Conservation (phyloP, 495 filamentous ascomycete species). For the Lentithecium fluviatile region DNA sequence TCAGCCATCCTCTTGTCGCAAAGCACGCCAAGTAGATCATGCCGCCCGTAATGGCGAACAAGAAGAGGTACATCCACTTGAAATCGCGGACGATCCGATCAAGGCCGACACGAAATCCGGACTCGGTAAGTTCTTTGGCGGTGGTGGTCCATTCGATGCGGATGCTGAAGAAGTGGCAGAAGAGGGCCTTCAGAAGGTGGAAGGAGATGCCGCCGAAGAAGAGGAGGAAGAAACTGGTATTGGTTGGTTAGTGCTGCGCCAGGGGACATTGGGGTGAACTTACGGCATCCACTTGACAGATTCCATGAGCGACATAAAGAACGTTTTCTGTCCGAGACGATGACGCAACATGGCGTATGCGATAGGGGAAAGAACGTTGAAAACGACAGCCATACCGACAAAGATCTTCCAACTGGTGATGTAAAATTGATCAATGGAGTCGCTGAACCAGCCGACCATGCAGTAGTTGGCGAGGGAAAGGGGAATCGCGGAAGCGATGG, state of each 20-base stretch:
- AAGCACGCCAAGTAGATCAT: slow-evolving; percentile 44
- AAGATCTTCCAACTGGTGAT: slow-evolving; percentile 74
- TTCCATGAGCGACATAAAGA: slow-evolving; percentile 53
- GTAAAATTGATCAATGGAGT: slow-evolving; percentile 72
- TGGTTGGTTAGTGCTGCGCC: background rate
- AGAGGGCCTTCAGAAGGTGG: slow-evolving; percentile 65
- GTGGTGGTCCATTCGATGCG: slow-evolving; percentile 73
- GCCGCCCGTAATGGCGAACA: slow-evolving; percentile 35
- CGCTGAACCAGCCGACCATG: slow-evolving; percentile 65
- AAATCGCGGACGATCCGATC: slow-evolving; percentile 41
- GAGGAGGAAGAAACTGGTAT: slow-evolving; percentile 55
- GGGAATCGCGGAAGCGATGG: slow-evolving; percentile 45
- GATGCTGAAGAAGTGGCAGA: slow-evolving; percentile 71
- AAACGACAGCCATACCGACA: slow-evolving; percentile 70
- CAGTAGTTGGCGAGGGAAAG: slow-evolving; percentile 44
- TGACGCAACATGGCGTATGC: slow-evolving; percentile 67
- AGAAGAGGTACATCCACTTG: slow-evolving; percentile 44
- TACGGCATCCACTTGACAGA: slow-evolving; percentile 70
- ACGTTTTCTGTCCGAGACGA: slow-evolving; percentile 58
- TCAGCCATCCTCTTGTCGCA: slow-evolving; percentile 42
- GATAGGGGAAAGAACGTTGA: slow-evolving; percentile 67
- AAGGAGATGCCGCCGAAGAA: slow-evolving; percentile 70
- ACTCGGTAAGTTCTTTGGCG: slow-evolving; percentile 55
- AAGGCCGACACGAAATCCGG: slow-evolving; percentile 39
- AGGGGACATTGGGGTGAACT: too few species aligned